Base-by-base conservation (phyloP, 768 basidiomycete species). In the Russula earlei region DNA sequence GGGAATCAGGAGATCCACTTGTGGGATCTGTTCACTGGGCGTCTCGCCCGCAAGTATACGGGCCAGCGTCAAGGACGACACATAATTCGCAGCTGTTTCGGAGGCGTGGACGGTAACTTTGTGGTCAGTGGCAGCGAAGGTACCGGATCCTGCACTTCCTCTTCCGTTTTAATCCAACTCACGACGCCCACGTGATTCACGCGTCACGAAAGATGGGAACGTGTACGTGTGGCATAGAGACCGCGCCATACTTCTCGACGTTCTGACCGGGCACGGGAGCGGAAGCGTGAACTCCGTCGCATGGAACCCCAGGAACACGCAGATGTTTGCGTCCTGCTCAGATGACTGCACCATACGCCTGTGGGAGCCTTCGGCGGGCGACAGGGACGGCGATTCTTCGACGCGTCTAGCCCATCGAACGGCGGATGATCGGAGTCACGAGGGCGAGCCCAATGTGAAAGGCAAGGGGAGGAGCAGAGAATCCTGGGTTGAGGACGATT, bases 221-320 rank as follows among this genome's bases (percentile, higher is more conserved):
- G 85, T 98, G 43, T 96, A 97, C 72, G 81, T 97, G 34, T 99
- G 95, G 94, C 90, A 97, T 68, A 82, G 87, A 44, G 86, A 91
- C 63, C 85, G 86, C 10, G 87, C 86, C 2, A 73, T 77, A 3
- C 76, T 94, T 42, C 75, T 98, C n/a, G 91, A 96, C 68, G 77
- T 84, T n/a, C 78, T 99, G 3, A 68, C 79, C 3, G 96, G 96
- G 0, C 95, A 98, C 64, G 84, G 82, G n/a, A 73, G 74, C 55
- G 93, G 92, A 38, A 88, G 86, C 59, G 94, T 99, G 59, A 99
- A 97, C 68, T 85, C 88, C 14, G 94, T 98, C 15, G 87, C 93
- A 34, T 99, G 96, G 96, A 94, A 96, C 69, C 92, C 91, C 19
- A 76, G 76, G 48, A 87, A 91, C 66, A 79, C 83, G 62, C 82